Evolutionary conservation across 495 filamentous ascomycete species (phyloP), one percentile per base, ranked within the genome.

Genomic region (Podospora pseudopauciseta): DNA sequence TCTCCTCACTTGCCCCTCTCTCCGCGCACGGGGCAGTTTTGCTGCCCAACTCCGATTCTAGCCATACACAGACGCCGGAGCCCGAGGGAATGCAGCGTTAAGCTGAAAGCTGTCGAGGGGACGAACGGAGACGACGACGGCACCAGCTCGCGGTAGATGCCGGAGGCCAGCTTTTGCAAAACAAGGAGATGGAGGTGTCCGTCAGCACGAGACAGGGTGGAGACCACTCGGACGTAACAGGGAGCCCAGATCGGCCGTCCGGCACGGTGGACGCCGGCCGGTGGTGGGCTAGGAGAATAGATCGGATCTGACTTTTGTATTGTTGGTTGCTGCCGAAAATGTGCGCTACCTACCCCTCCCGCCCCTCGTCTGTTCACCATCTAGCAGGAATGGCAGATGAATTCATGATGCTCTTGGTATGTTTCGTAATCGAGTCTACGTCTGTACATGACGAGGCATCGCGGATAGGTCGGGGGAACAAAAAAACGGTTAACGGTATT

Each of bases 11-110:
- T 56, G 34, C 58, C 59, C 26, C 53, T 16, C 49, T 65, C 34
- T 56, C 64, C 15, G 13, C 57, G 9, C 32, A 44, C 57, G 66
- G 55, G 55, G 69, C 62, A 11, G 5, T 4, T 62, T 67, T 49
- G 57, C 65, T 70, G 69, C 69, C 69, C 69, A 67, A 70, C 69
- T 28, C 69, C 65, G 60, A 62, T 65, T 67, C 62, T 70, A 70
- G 61, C 69, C 55, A 49, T 5, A 32, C 39, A 49, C 60, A 64
- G 60, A 53, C 27, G 20, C 27, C 4, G 19, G 30, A 66, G 30
- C 27, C n/a, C n/a, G 18, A 49, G 30, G 61, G 11, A 63, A 28
- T 16, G 26, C 56, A 27, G n/a, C 56, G 56, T 6, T 6, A 27
- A 59, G n/a, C 56, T 59, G 56, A 62, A 30, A 61, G 59, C 27